Evolutionary conservation across 2,329 filamentous ascomycete species (phyloP).

Genomic region (Dactylellina parvicollis): DNA sequence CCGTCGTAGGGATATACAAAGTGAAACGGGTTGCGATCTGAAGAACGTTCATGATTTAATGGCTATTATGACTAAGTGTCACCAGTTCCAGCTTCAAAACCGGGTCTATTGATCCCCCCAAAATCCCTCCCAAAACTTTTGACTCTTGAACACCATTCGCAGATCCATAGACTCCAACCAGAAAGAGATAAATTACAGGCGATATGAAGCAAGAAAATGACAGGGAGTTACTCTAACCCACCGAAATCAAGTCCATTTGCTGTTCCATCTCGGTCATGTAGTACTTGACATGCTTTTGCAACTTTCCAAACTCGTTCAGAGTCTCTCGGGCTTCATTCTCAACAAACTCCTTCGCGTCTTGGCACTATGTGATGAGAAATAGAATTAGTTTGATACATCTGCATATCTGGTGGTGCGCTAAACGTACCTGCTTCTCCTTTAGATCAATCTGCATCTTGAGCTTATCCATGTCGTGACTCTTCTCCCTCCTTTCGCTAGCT

Average conservation of each 20-base stretch:
- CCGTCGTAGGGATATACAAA: no score
- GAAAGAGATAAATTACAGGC: background rate
- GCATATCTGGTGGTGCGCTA: background rate
- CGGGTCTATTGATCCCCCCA: no score
- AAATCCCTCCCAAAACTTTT: conserved; percentile 1
- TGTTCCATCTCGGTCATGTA: conserved; percentile 99
- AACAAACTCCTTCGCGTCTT: conserved; percentile 95
- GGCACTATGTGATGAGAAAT: conserved; percentile 73
- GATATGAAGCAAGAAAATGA: background rate
- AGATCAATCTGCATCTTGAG: conserved; percentile 94
- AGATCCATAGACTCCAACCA: background rate
- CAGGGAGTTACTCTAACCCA: conserved; percentile 17
- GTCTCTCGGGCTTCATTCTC: conserved; percentile 91
- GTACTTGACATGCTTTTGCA: conserved; percentile 95
- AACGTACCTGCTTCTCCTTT: conserved; percentile 92
- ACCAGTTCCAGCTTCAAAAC: no score
- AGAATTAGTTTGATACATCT: conserved; percentile 47
- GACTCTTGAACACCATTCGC: conserved; percentile 6
- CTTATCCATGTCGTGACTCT: conserved; percentile 90
- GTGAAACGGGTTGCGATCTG: no score
- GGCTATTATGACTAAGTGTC: no score
- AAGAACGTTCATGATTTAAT: no score
- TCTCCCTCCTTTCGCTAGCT: conserved; percentile 84
- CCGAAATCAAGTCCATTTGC: conserved; percentile 66
- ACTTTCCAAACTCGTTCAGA: conserved; percentile 94